Conservation (phyloP, 306 rosid genomes). For the Trifolium repens region DNA sequence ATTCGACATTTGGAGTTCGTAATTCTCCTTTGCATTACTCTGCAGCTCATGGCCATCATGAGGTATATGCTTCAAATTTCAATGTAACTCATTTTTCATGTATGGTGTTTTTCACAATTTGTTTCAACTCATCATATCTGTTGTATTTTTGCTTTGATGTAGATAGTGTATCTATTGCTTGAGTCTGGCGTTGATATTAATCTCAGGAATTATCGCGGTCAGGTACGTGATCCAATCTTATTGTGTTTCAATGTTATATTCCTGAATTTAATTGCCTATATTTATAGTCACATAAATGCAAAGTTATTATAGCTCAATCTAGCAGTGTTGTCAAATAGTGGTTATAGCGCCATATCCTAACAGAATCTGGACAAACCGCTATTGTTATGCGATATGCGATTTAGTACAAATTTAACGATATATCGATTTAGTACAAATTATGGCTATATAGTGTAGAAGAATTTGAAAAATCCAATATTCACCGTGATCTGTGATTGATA, state of each 20-base stretch:
- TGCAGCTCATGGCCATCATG: constrained; percentile 99
- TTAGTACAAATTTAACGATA: background rate
- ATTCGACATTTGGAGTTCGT: constrained; percentile 93
- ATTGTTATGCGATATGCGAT: background rate
- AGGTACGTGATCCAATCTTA: constrained; percentile 57
- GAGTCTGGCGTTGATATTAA: constrained; percentile 96
- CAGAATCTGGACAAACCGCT: background rate
- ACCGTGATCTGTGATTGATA: background rate
- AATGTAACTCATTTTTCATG: constrained; percentile 4
- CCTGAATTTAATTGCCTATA: constrained; percentile 7
- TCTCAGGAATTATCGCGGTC: constrained; percentile 95
- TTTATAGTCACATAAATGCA: constrained; percentile 22
- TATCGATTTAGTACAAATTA: background rate
- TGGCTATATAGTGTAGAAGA: background rate
- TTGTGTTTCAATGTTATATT: constrained; percentile 21
- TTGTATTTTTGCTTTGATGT: constrained; percentile 44
- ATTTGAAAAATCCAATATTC: background rate
- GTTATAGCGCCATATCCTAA: background rate
- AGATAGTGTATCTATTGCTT: constrained; percentile 86
- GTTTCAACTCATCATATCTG: background rate
- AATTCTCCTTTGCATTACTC: constrained; percentile 97
- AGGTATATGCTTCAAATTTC: constrained; percentile 61
- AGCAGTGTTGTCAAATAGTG: background rate
- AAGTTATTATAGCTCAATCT: constrained; percentile 13
- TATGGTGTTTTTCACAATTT: constrained; percentile 22